Evolutionary conservation across 495 filamentous ascomycete genomes (phyloP).

Genomic region (Talaromyces wortmannii): DNA sequence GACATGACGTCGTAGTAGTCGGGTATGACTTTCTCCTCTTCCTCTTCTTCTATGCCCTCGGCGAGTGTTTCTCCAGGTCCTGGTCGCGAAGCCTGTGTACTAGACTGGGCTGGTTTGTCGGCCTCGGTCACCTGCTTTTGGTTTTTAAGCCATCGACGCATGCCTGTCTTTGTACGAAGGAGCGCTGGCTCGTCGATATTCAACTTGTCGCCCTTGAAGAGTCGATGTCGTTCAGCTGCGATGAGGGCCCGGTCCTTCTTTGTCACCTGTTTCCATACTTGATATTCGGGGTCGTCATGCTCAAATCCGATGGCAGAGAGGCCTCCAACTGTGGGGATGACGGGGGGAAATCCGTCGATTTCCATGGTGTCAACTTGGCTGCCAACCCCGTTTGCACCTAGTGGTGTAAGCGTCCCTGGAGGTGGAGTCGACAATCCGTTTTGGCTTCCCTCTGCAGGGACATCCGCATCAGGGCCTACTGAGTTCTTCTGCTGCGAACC

Average conservation of each 20-base stretch:
- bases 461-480: constrained; percentile 57
- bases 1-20: constrained; percentile 91
- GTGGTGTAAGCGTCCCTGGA: constrained; percentile 68
- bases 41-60: constrained; percentile 83
- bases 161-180: constrained; percentile 67
- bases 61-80: constrained; percentile 66
- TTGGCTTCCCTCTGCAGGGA: constrained; percentile 58
- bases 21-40: constrained; percentile 71
- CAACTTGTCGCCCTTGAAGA: constrained; percentile 78
- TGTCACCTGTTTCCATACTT: constrained; percentile 97
- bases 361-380: constrained; percentile 80
- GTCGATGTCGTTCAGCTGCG: constrained; percentile 67
- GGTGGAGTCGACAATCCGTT: constrained; percentile 81
- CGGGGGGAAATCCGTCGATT: constrained; percentile 57
- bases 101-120: constrained; percentile 43
- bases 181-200: constrained; percentile 85
- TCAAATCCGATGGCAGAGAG: constrained; percentile 38
- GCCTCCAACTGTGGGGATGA: constrained; percentile 52
- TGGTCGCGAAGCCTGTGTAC: constrained; percentile 37
- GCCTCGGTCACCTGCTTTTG: constrained; percentile 55
- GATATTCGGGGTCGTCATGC: constrained; percentile 82
- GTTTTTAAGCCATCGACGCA: constrained; percentile 73
- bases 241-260: constrained; percentile 91
- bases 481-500: constrained; percentile 43
- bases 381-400: constrained; percentile 61